Percentiles rank a stretch among this genome's conserved stretches.
Evolutionary conservation across 2,329 filamentous ascomycete genomes (phyloP).

Genomic region (Ophiocordyceps camponoti-saundersi): DNA sequence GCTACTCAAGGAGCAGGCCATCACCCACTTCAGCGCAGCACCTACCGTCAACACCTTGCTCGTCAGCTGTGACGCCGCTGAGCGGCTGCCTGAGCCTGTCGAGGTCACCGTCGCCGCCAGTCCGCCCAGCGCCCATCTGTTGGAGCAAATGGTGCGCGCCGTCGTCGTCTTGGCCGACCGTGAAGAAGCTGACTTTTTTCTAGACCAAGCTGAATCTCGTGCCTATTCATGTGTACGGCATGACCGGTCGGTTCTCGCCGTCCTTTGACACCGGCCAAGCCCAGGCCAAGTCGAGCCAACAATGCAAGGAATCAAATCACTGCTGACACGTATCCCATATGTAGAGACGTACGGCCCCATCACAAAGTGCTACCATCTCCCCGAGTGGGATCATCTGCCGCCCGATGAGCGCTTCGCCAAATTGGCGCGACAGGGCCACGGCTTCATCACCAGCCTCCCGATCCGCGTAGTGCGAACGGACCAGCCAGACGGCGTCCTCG

Average conservation of each 20-base stretch:
- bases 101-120: constrained; percentile 84
- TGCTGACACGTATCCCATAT: neutral
- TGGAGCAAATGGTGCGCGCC: constrained; percentile 68
- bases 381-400: constrained; percentile 63
- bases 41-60: constrained; percentile 93
- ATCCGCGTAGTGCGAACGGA: constrained; percentile 70
- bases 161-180: neutral
- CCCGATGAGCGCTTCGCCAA: constrained; percentile 62
- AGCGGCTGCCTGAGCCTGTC: constrained; percentile 50
- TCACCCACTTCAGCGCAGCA: constrained; percentile 92
- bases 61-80: constrained; percentile 63
- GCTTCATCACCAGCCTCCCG: constrained; percentile 69
- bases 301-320: neutral
- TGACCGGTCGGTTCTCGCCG: constrained; percentile 26
- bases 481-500: constrained; percentile 38
- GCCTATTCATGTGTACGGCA: constrained; percentile 85
- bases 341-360: constrained; percentile 82
- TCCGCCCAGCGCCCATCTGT: constrained; percentile 76
- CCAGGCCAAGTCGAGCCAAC: constrained; percentile 2
- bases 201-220: constrained; percentile 54
- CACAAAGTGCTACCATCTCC: constrained; percentile 81
- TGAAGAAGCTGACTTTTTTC: neutral
- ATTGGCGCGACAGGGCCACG: constrained; percentile 91
- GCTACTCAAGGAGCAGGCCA: constrained; percentile 65
- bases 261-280: neutral